phyloP scores from a whole-genome alignment of 208 protist genomes.

The Trypanosoma cruzi region DNA sequence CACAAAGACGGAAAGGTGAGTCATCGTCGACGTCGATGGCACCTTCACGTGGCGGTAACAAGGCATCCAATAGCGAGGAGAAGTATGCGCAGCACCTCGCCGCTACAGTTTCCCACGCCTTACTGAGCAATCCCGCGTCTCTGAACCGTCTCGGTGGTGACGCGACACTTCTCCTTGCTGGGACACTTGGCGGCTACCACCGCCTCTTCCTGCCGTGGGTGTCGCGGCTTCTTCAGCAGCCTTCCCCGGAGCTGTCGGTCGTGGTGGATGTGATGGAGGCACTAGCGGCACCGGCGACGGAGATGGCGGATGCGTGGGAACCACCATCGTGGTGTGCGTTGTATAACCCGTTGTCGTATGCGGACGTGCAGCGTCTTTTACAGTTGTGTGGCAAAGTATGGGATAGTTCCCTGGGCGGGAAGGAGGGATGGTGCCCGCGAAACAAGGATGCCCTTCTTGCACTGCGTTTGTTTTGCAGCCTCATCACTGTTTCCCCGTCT shows the following conservation, averaged over 20 bases:
- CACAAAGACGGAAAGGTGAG: constrained; percentile 4
- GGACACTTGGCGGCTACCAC: constrained; percentile 75
- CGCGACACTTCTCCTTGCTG: constrained; percentile 55
- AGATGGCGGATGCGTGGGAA: constrained; percentile 22
- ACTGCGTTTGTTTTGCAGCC: constrained; percentile 44
- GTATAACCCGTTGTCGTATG: constrained; percentile 27
- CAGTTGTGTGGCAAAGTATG: constrained; percentile 13
- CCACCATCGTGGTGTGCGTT: constrained; percentile 33
- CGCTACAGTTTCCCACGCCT: constrained; percentile 27
- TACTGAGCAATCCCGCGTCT: constrained; percentile 34
- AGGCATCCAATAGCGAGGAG: constrained; percentile 14
- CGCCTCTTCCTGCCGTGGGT: constrained; percentile 74
- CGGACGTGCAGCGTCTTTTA: constrained; percentile 26
- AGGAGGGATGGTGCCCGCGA: constrained; percentile 28
- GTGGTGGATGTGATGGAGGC: constrained; percentile 25
- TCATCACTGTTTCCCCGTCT: constrained; percentile 49
- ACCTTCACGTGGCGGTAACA: not conserved
- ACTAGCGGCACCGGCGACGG: constrained; percentile 11
- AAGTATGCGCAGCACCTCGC: constrained; percentile 34
- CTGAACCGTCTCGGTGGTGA: constrained; percentile 58
- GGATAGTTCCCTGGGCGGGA: not conserved
- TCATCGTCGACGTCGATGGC: constrained; percentile 1
- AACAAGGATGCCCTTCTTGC: constrained; percentile 28
- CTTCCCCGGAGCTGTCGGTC: constrained; percentile 14
- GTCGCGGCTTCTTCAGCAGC: constrained; percentile 10